These are phyloP conservation scores for Dactylellina sp. DNA, from an alignment of 2,329 filamentous ascomycete species.

Conservation along the genomic window DNA sequence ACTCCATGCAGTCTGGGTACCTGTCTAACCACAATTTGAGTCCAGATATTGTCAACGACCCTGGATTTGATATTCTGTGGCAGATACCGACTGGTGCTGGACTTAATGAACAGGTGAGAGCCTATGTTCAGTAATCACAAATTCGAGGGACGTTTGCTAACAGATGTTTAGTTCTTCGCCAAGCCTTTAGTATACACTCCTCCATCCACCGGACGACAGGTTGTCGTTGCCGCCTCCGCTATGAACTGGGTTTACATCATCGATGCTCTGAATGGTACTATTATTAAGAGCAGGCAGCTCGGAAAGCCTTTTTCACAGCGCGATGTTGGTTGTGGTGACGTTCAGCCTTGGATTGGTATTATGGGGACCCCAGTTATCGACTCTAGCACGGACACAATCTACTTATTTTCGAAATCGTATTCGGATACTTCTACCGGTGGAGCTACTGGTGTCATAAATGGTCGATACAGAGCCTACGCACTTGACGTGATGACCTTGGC, in stretches of 20 bases:
- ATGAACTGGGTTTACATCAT: constrained; percentile 62
- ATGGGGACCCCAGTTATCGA: constrained; percentile 63
- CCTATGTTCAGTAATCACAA: not conserved
- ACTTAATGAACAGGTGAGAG: constrained; percentile 20
- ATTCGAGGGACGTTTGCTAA: not conserved
- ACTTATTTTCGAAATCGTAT: constrained; percentile 66
- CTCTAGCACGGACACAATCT: constrained; percentile 66
- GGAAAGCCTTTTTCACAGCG: constrained; percentile 68
- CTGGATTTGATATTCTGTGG: constrained; percentile 63
- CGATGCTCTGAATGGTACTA: constrained; percentile 64
- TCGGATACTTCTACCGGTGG: constrained; percentile 57
- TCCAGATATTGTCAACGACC: constrained; percentile 62
- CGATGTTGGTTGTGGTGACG: constrained; percentile 65
- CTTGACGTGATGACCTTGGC: constrained; percentile 63
- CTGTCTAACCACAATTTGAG: constrained; percentile 65
- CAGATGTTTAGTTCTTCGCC: constrained; percentile 64
- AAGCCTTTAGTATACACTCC: constrained; percentile 67
- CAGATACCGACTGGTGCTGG: constrained; percentile 20
- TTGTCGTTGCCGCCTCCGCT: constrained; percentile 63
- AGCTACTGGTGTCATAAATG: constrained; percentile 59
- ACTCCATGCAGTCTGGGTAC: constrained; percentile 63
- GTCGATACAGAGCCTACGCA: constrained; percentile 61
- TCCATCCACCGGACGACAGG: constrained; percentile 61
- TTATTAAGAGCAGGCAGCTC: constrained; percentile 63
- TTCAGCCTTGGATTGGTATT: constrained; percentile 40